phyloP scores from a whole-genome alignment of 148 eudicot species.

The Vaccinium darrowii region DNA sequence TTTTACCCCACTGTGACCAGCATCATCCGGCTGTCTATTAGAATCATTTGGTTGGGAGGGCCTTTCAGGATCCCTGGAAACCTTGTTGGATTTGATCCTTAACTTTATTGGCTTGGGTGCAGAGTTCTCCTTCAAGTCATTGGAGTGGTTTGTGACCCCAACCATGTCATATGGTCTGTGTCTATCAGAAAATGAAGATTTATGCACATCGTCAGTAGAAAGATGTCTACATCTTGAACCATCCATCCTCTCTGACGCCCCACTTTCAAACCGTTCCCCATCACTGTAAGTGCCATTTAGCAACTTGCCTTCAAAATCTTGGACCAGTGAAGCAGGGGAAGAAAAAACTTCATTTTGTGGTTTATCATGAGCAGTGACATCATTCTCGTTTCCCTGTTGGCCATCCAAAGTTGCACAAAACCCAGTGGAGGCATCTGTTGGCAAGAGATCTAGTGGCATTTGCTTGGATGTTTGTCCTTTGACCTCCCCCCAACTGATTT shows the following conservation, averaged over 20 bases:
- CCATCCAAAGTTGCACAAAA: background rate
- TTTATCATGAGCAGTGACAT: background rate
- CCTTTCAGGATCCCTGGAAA: conserved; percentile 29
- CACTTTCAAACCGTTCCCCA: conserved; percentile 3
- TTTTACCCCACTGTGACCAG: conserved; percentile 4
- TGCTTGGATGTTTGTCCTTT: conserved; percentile 28
- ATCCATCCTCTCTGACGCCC: background rate
- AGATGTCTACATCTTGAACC: background rate
- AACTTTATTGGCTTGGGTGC: conserved; percentile 47
- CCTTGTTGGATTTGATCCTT: conserved; percentile 51
- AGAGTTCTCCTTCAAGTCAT: conserved; percentile 33
- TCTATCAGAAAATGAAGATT: conserved; percentile 22
- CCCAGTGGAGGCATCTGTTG: conserved; percentile 11
- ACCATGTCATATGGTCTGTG: conserved; percentile 12
- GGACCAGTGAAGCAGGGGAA: conserved; percentile 9
- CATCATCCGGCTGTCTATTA: conserved; percentile 4
- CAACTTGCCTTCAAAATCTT: conserved; percentile 11
- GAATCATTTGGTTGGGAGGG: conserved; percentile 28
- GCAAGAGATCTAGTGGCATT: conserved; percentile 21
- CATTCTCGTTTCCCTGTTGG: conserved; percentile 8
- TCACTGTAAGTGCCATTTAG: conserved; percentile 4
- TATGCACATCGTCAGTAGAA: conserved; percentile 14
- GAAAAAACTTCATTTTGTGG: background rate
- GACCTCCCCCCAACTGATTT: conserved; percentile 28
- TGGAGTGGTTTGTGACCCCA: conserved; percentile 18